These are phyloP conservation scores for Boletus vermiculosoides DNA, from an alignment of 768 basidiomycete species.

Conservation along the genomic window DNA sequence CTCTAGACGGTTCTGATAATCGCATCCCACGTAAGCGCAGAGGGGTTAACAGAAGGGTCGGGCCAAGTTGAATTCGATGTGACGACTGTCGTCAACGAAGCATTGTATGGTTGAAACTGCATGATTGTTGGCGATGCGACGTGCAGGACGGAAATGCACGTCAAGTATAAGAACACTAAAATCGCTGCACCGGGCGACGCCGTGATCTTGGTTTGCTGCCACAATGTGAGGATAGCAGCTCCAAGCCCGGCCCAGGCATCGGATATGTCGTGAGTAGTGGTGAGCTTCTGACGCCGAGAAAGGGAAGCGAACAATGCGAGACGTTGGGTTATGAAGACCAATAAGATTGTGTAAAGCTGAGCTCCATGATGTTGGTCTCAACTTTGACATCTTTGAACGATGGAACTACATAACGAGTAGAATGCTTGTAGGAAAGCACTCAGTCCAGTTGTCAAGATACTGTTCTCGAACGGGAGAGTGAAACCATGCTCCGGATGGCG, in stretches of 20 bases:
- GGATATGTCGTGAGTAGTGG: not conserved
- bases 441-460: not conserved
- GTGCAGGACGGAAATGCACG: not conserved
- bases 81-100: not conserved
- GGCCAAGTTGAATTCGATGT: not conserved
- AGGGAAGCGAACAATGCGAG: not conserved
- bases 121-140: not conserved
- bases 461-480: not conserved
- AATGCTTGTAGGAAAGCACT: conserved; percentile 1
- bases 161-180: not conserved
- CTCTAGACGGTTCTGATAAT: too few relatives aligned
- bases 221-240: not conserved
- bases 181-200: not conserved
- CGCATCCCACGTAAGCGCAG: too few relatives aligned
- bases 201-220: not conserved
- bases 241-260: not conserved
- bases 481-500: not conserved
- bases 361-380: not conserved
- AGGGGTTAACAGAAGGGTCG: not conserved
- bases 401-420: not conserved
- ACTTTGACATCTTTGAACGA: not conserved
- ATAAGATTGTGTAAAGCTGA: not conserved
- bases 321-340: not conserved
- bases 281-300: not conserved
- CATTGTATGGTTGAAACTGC: not conserved